Evolutionary conservation across 176 grass and related monocot genomes (phyloP).

Genomic region (Poa annua): DNA sequence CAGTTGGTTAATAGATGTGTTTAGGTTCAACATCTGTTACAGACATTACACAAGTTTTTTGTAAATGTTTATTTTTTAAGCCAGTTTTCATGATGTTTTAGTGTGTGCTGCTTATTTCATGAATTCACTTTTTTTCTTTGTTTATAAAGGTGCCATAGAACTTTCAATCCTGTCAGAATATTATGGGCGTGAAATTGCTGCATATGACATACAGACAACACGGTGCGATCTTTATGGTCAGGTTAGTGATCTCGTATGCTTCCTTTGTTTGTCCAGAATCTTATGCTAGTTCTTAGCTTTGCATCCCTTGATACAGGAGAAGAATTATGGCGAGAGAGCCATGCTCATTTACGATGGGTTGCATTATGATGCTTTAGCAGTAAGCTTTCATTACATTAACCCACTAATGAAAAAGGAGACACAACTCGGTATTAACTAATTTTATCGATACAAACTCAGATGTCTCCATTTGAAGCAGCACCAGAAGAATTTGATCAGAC

Average conservation of each 20-base stretch:
- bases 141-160: conserved; percentile 79
- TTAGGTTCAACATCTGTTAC: conserved; percentile 1
- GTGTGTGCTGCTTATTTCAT: not conserved
- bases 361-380: conserved; percentile 95
- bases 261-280: not conserved
- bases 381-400: conserved; percentile 56
- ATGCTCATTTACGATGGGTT: conserved; percentile 98
- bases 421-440: conserved; percentile 3
- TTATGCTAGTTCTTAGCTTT: conserved; percentile 22
- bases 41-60: not conserved
- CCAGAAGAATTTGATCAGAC: conserved; percentile 98
- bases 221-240: conserved; percentile 97
- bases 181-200: conserved; percentile 91
- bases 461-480: conserved; percentile 85
- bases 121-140: conserved; percentile 24
- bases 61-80: not conserved
- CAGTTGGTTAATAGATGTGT: not conserved
- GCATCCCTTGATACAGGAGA: conserved; percentile 59
- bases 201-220: conserved; percentile 91
- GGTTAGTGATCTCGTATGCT: conserved; percentile 43
- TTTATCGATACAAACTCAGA: conserved; percentile 49
- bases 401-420: conserved; percentile 17
- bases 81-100: not conserved
- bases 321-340: conserved; percentile 74
- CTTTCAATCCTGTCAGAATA: conserved; percentile 85